These are phyloP conservation scores for Ceratocystis lukuohia DNA, from an alignment of 2,329 filamentous ascomycete species.

Conservation along the genomic window DNA sequence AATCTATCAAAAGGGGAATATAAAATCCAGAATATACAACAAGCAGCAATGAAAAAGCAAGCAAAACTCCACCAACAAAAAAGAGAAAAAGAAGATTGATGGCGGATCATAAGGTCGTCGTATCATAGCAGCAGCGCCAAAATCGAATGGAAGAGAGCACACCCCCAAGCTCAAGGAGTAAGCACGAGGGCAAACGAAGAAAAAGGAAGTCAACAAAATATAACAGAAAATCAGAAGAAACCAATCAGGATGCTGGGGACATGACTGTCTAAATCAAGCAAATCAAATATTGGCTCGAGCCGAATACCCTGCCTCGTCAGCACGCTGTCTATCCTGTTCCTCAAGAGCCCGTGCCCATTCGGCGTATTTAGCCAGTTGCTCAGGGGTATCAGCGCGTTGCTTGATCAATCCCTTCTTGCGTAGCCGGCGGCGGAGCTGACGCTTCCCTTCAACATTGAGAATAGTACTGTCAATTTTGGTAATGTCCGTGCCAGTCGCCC, in stretches of 20 bases:
- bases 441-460: constrained; percentile 31
- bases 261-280: too few species aligned
- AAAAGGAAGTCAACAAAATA: constrained; percentile 5
- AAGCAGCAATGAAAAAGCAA: neutral
- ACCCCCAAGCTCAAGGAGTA: neutral
- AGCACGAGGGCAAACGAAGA: neutral
- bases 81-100: neutral
- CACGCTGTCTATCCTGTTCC: constrained; percentile 27
- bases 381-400: constrained; percentile 29
- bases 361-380: constrained; percentile 33
- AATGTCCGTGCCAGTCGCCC: constrained; percentile 31
- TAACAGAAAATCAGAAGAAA: too few species aligned
- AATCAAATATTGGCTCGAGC: constrained; percentile 10
- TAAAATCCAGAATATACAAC: constrained; percentile 2
- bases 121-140: neutral
- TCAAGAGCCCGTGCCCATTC: constrained; percentile 32
- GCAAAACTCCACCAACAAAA: too few species aligned
- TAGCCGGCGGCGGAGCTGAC: constrained; percentile 38
- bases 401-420: constrained; percentile 34
- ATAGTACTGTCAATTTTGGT: constrained; percentile 27
- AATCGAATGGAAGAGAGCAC: neutral
- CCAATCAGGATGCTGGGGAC: too few species aligned
- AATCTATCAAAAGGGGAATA: neutral
- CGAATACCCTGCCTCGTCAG: constrained; percentile 25
- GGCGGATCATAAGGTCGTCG: neutral